Conservation (phyloP, 2,329 filamentous ascomycete genomes). For the Sporothrix mexicana region DNA sequence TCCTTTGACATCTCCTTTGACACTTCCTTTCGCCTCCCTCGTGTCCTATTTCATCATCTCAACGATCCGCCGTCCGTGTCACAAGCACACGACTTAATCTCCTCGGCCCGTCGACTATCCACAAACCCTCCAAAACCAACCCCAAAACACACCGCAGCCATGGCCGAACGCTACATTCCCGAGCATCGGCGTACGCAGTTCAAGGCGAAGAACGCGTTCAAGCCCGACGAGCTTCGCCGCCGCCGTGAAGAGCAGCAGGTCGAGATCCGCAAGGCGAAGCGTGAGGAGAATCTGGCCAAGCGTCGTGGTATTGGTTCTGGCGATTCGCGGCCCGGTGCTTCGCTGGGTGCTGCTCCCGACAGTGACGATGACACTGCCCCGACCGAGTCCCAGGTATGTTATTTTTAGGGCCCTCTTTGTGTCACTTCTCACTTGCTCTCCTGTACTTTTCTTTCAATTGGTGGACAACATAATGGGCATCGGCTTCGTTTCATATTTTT, state of each 20-base stretch:
- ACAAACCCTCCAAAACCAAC: slow-evolving; percentile 17
- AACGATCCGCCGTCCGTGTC: slow-evolving; percentile 21
- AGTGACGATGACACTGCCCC: slow-evolving; percentile 96
- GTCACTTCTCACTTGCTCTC: background rate
- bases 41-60: background rate
- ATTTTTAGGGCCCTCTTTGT: slow-evolving; percentile 34
- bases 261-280: slow-evolving; percentile 97
- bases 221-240: slow-evolving; percentile 97
- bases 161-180: slow-evolving; percentile 99
- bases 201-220: slow-evolving; percentile 99
- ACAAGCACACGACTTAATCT: background rate
- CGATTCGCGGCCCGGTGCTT: slow-evolving; percentile 78
- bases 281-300: slow-evolving; percentile 99
- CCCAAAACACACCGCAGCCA: slow-evolving; percentile 56
- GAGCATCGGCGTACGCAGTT: slow-evolving; percentile 99
- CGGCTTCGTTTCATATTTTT: slow-evolving; percentile 36
- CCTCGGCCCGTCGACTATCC: background rate
- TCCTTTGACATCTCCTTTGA: background rate
- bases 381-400: slow-evolving; percentile 89
- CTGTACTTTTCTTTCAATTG: background rate
- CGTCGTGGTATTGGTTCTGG: slow-evolving; percentile 88
- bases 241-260: slow-evolving; percentile 99
- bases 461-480: too few relatives aligned
- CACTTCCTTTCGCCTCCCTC: background rate
- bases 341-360: slow-evolving; percentile 86